Evolutionary conservation across 2,329 filamentous ascomycete species (phyloP), one percentile per base, ranked within the genome.

Genomic region (Aspergillus chevalieri): DNA sequence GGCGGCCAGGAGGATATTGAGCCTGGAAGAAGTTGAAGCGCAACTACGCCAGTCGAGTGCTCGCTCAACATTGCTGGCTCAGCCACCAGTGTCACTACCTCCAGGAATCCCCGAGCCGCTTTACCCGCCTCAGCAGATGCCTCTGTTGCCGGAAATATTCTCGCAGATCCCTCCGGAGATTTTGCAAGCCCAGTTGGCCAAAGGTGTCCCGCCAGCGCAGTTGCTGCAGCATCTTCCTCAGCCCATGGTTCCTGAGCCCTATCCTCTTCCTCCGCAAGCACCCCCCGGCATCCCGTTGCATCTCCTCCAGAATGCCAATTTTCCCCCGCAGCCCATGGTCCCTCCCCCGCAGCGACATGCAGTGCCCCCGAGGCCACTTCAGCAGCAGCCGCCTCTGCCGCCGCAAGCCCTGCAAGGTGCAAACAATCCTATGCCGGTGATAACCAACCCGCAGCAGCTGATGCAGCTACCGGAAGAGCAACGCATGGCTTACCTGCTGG

Each of bases 11-110:
- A 96, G 91, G 74, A 85, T 96, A 73, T 85, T 98, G 86, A 97
- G 89, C 62, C 70, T 98, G 63, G 93, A 97, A 67, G 93, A 98
- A 73, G 91, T 98, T 17, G 93, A 98, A 73, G 92, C 92, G 47
- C 85, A 89, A 56, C 91, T 98, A 85, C 83, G 87, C 52, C 78
- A 81, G 30, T 85, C 91, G 58, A 73, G 81, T 47, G 50, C 57
- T 22, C 61, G 58, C 12, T 55, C 64, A 50, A 43, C 57, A 46
- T 49, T 57, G 47, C 36, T 54, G 21, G 34, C 55, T 26, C 52
- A 61, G 26, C 59, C 62, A 24, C 55, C 63, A 6, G 56, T 65
- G 30, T 60, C 65, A 4, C 54, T 65, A 33, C 62, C 63, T 12
- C 62, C 60, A 26, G 57, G 56, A 12, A 54, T 63, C 47, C 53